A percentile compares a stretch with the other conserved stretches of the same genome.
These are phyloP conservation scores for Pyrenophora graminea DNA, from an alignment of 2,329 filamentous ascomycete species.

Conservation along the genomic window DNA sequence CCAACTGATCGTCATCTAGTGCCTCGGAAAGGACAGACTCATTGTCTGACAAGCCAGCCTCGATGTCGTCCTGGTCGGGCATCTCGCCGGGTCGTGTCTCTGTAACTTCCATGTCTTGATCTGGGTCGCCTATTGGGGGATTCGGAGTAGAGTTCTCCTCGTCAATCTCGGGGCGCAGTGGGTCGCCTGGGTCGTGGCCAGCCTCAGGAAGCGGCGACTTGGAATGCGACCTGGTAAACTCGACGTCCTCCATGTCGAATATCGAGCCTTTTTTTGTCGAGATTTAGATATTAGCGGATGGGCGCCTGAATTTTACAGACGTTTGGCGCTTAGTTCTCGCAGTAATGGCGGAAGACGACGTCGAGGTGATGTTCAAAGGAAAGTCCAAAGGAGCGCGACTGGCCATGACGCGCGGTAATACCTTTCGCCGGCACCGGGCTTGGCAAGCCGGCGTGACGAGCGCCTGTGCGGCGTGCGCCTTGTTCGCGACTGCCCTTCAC, in stretches of 20 bases:
- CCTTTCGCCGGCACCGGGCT: slow-evolving; percentile 20
- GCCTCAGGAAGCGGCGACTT: slow-evolving; percentile 51
- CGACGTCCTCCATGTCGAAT: slow-evolving; percentile 49
- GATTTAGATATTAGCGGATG: not conserved
- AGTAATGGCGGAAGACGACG: slow-evolving; percentile 4
- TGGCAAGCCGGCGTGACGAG: slow-evolving; percentile 6
- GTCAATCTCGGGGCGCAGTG: slow-evolving; percentile 53
- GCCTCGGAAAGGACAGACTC: slow-evolving; percentile 65
- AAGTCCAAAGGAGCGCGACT: slow-evolving; percentile 24
- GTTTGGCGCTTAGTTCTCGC: not conserved
- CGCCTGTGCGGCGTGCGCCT: slow-evolving; percentile 2
- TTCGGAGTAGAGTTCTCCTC: slow-evolving; percentile 54
- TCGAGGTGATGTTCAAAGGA: slow-evolving; percentile 17
- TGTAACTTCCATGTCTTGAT: slow-evolving; percentile 52
- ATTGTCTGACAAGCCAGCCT: slow-evolving; percentile 58
- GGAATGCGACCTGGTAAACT: slow-evolving; percentile 46
- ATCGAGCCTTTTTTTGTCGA: not conserved
- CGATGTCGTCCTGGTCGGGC: slow-evolving; percentile 44
- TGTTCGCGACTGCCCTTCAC: slow-evolving; percentile 7
- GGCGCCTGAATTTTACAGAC: not conserved
- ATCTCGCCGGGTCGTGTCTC: slow-evolving; percentile 44
- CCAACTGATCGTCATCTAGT: slow-evolving; percentile 67
- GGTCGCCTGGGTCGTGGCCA: slow-evolving; percentile 53
- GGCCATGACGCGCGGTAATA: slow-evolving; percentile 29
- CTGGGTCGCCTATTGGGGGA: slow-evolving; percentile 49